A percentile compares a stretch with the other conserved stretches of the same genome.
These are phyloP conservation scores for Barbatosphaeria neglecta DNA, from an alignment of 495 filamentous ascomycete species.

Conservation along the genomic window DNA sequence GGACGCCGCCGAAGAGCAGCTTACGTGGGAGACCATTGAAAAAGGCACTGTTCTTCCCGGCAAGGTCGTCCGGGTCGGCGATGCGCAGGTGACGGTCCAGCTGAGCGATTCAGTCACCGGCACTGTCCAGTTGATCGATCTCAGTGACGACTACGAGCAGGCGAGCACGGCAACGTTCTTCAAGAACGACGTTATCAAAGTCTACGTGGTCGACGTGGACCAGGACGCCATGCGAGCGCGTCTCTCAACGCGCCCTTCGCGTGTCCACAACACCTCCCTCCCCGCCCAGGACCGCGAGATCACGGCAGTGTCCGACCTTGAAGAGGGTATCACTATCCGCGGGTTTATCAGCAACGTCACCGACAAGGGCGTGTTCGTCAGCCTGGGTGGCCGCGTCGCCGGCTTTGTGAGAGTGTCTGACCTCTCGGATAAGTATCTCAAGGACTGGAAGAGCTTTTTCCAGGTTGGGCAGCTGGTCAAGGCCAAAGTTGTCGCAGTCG, in stretches of 20 bases:
- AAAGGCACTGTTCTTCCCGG: conserved; percentile 71
- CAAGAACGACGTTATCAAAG: conserved; percentile 77
- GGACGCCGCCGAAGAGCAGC: conserved; percentile 33
- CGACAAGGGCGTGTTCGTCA: conserved; percentile 76
- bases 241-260: conserved; percentile 76
- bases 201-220: conserved; percentile 73
- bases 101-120: conserved; percentile 66
- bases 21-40: conserved; percentile 57
- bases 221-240: conserved; percentile 67
- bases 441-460: conserved; percentile 90
- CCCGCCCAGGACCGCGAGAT: conserved; percentile 76
- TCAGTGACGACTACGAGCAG: conserved; percentile 76
- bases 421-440: conserved; percentile 80
- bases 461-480: conserved; percentile 79
- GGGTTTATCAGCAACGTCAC: conserved; percentile 83
- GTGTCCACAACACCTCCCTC: conserved; percentile 74
- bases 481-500: conserved; percentile 63
- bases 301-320: conserved; percentile 52
- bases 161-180: conserved; percentile 46
- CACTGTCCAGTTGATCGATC: conserved; percentile 61
- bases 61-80: conserved; percentile 75
- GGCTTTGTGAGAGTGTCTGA: conserved; percentile 75
- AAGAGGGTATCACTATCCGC: conserved; percentile 67
- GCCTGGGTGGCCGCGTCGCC: conserved; percentile 64
- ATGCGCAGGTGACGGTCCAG: conserved; percentile 71